Evolutionary conservation across 179 eudicot species (phyloP), one percentile per base, ranked within the genome.

Genomic region (Heliamphora pulchella): DNA sequence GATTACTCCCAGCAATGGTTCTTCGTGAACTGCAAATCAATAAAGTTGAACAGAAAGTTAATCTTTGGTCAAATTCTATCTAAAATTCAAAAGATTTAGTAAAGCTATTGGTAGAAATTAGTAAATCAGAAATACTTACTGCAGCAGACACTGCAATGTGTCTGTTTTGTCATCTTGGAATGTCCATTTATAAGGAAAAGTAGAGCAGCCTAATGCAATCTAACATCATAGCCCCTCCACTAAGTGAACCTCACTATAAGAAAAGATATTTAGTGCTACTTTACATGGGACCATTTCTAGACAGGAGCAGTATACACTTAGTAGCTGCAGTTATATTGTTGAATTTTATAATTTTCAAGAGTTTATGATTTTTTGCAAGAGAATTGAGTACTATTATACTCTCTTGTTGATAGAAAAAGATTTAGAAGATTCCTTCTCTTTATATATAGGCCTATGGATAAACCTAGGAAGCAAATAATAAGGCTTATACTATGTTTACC

Each of bases 1-100:
- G 79, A 96, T 90, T 75, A 94, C 98, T 77, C 91, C 94, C 77
- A 96, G 88, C 92, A 96, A 83, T 20, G 97, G 83, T 86, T 96
- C 99, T 65, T 97, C 99, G 80, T 96, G 99, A 87, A 96, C 99
- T 96, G 92, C 86, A 91, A 43, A 57, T 59, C 51, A 54, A 80
- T 18, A 48, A 14, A 80, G 46, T 59, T 31, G 65, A 10, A 80
- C 44, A 61, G 65, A 44, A n/a, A 55, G n/a, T 82, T 22, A 81
- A 73, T 55, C 20, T 53, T 68, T 15, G 17, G 0, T 57, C 65
- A 78, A 44, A 39, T 53, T 14, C 9, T 15, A 50, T 2, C 44
- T 14, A 2, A 54, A n/a, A n/a, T 11, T 13, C n/a, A 44, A 2
- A 18, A 67, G 54, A 6, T 64, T 54, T 54, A 39, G 58, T 31